Evolutionary conservation across 441 rosid species (phyloP), one percentile per base, ranked within the genome.

Genomic region (Arabidopsis hybrid): DNA sequence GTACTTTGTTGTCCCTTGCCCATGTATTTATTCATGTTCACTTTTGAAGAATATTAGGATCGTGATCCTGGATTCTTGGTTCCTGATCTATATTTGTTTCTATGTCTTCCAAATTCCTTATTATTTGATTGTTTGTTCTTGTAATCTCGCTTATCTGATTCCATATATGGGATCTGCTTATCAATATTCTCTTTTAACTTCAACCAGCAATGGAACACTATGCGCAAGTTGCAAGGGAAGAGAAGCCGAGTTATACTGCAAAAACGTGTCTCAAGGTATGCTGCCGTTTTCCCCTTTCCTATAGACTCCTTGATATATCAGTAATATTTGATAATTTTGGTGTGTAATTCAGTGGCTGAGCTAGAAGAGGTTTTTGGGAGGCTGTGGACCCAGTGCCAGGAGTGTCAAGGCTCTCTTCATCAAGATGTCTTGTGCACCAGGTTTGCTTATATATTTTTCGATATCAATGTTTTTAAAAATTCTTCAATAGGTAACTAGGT

Each of bases 361-460:
- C 87, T 93, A 64, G 98, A 95, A 82, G 83, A 79, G 76, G 87
- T 91, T 64, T 91, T 93, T 78, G 95, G 97, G 70, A 92, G 84
- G 82, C 77, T 93, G 21, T 93, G 98, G 99, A 91, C 97, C 1
- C 98, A 95, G 80, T 95, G 99, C 72, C 98, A 95, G 75, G 99
- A 92, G 71, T 92, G 99, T 78, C 97, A 91, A 79, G 98, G 97
- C 63, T 95, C 98, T 65, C 98, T 95, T 79, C 99, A 93, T 83
- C 99, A 93, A 85, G 97, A 95, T 82, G 97, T 95, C 50, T 95
- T 93, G 50, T 95, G 98, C 81, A 90, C 98, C 38, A 91, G 98
- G 99, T 95, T 79, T 66, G 52, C 52, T 55, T 52, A 10, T 40
- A 55, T 51, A 13, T 21, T 32, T 16, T 49, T 6, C 10, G 2